A percentile compares a stretch with the other conserved stretches of the same genome.
Evolutionary conservation across 108 stramenopile genomes (phyloP).

Genomic region (Nannochloropsis salina): DNA sequence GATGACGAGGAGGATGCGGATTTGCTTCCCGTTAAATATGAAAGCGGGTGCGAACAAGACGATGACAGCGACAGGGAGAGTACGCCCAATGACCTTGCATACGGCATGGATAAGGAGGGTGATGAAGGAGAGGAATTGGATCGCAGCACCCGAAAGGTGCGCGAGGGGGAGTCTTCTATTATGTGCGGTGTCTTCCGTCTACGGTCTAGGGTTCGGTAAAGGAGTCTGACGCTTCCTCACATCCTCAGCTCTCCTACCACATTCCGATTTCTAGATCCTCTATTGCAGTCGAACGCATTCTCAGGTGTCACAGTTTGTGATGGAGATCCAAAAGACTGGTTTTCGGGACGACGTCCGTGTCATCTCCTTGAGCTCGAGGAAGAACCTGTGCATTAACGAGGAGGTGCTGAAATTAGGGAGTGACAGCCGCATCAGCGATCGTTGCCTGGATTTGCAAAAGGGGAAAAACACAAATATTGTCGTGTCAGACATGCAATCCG

Average conservation of each 20-base stretch:
- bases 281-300: slow-evolving; percentile 91
- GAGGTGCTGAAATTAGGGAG: slow-evolving; percentile 54
- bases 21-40: slow-evolving; percentile 36
- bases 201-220: too few species aligned
- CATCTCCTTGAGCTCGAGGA: slow-evolving; percentile 76
- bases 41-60: slow-evolving; percentile 24
- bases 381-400: slow-evolving; percentile 71
- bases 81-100: not conserved
- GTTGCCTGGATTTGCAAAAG: slow-evolving; percentile 85
- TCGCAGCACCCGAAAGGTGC: slow-evolving; percentile 25
- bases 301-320: slow-evolving; percentile 89
- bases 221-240: not conserved
- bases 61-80: slow-evolving; percentile 18
- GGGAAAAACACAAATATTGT: slow-evolving; percentile 42
- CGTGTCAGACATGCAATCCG: not conserved
- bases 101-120: slow-evolving; percentile 21
- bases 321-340: slow-evolving; percentile 63
- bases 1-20: slow-evolving; percentile 24
- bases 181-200: not conserved
- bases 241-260: slow-evolving; percentile 28
- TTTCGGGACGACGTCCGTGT: slow-evolving; percentile 65
- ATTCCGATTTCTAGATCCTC: slow-evolving; percentile 51
- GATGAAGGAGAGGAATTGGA: slow-evolving; percentile 32
- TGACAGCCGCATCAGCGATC: slow-evolving; percentile 72
- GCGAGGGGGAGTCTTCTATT: not conserved